phyloP scores from a whole-genome alignment of 129 eudicot genomes.

The Lonicera japonica region DNA sequence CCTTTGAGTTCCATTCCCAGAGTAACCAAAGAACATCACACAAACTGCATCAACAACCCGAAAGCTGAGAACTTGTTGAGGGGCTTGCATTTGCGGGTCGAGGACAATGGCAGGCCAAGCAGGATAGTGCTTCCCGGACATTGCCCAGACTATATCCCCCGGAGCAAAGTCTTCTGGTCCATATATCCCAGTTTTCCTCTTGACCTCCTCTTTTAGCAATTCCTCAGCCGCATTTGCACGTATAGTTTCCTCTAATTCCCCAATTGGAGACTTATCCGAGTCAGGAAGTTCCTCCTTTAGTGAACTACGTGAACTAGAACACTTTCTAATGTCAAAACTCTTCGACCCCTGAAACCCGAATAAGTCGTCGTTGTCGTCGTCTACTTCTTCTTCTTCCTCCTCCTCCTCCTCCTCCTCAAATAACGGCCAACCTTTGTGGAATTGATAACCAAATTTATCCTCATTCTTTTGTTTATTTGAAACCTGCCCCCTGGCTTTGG shows the following conservation, averaged over 20 bases:
- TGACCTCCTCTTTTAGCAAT: conserved; percentile 10
- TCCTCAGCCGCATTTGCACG: conserved; percentile 8
- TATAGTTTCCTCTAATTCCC: conserved; percentile 19
- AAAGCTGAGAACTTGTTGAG: conserved; percentile 73
- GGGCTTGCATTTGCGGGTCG: conserved; percentile 63
- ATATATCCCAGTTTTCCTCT: conserved; percentile 18
- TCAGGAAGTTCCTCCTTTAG: conserved; percentile 6
- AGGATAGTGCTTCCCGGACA: conserved; percentile 59
- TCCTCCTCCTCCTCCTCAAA: conserved; percentile 27
- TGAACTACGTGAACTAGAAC: conserved; percentile 19
- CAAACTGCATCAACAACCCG: conserved; percentile 59
- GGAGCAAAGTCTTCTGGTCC: conserved; percentile 43
- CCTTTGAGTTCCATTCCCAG: conserved; percentile 89
- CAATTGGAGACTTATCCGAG: conserved; percentile 10
- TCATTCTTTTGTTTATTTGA: conserved; percentile 19
- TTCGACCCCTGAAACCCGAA: conserved; percentile 8
- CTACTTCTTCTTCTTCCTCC: too few species aligned
- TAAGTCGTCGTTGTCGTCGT: too few species aligned
- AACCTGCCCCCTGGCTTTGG: conserved; percentile 17
- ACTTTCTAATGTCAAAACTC: conserved; percentile 4
- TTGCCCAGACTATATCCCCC: conserved; percentile 90
- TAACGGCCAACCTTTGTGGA: conserved; percentile 26
- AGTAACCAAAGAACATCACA: conserved; percentile 89
- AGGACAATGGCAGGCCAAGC: conserved; percentile 98
- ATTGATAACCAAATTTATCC: conserved; percentile 21